Base-by-base conservation (phyloP, 2,329 filamentous ascomycete species). In the Phaeosphaeria sp. region DNA sequence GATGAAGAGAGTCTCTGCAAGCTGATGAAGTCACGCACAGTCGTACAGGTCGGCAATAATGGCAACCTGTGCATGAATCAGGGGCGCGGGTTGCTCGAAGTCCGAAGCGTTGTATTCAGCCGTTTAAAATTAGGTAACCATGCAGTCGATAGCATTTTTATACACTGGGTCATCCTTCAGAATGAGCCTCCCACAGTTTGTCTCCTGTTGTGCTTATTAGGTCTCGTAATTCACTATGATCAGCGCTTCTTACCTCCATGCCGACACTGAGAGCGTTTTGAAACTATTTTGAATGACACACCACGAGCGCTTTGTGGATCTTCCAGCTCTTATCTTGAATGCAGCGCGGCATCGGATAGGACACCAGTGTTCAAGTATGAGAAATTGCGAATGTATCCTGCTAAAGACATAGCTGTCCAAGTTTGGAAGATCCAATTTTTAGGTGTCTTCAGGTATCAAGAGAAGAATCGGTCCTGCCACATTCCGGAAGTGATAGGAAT, bases 61-160 rank as follows among this genome's bases (percentile, higher is more conserved):
- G 33, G 55, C 54, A 20, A 67, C 60, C 57, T 65, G 60, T 50
- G 62, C 64, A 62, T 68, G 64, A 44, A 68, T 59, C 17, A 66
- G 56, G 44, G 64, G 30, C 56, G 57, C 55, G 33, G 50, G 48
- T 21, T 49, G 59, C 50, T 44, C 48, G 55, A 61, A 64, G 40
- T 58, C 18, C 20, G 58, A 59, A 21, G 43, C 52, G 33, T 60
- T 22, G 50, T 64, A 67, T 45, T 21, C 49, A 15, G 60, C 65
- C 18, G 60, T 49, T 49, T 68, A 68, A 53, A 68, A 63, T 45
- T 65, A 68, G 40, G 60, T 63, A 45, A 69, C 61, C 64, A 69
- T 67, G 59, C 66, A 69, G 44, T 65, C 63, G 44, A 69, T 55
- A 11, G 64, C 61, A 62, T 66, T 30, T 47, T 55, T 52, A 27